Conservation (phyloP, 208 protist genomes). For the Phytomonas serpens region DNA sequence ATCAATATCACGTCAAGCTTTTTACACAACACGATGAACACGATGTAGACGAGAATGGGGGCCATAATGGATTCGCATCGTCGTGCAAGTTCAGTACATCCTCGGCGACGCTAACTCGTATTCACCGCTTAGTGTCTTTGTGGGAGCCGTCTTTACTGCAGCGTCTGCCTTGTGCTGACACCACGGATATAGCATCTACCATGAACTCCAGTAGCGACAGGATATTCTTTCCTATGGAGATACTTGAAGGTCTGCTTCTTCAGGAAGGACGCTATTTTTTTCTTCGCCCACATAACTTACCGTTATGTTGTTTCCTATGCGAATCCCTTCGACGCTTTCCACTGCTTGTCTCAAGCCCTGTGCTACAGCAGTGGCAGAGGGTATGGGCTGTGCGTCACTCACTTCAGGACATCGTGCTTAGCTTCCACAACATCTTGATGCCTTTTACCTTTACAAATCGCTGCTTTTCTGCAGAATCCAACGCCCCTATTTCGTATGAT, state of each 20-base stretch:
- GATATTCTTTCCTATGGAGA: neutral
- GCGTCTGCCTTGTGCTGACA: neutral
- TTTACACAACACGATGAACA: constrained; percentile 17
- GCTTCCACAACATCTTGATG: constrained; percentile 40
- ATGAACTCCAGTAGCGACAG: neutral
- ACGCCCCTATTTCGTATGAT: neutral
- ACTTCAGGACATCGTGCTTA: constrained; percentile 39
- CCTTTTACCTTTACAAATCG: constrained; percentile 21
- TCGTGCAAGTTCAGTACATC: neutral
- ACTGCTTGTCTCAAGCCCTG: constrained; percentile 24
- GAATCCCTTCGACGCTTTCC: constrained; percentile 57
- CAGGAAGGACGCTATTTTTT: constrained; percentile 45
- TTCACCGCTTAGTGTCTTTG: neutral
- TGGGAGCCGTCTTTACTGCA: neutral
- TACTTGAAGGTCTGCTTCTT: constrained; percentile 20
- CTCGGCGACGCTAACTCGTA: neutral
- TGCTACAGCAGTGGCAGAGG: constrained; percentile 40
- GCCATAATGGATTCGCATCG: neutral
- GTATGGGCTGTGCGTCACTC: constrained; percentile 50
- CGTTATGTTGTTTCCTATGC: constrained; percentile 52
- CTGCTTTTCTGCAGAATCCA: neutral
- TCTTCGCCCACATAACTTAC: constrained; percentile 43
- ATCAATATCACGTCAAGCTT: constrained; percentile 45
- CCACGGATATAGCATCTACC: no score
- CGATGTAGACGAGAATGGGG: neutral